phyloP scores from a whole-genome alignment of 2,329 filamentous ascomycete species.

The Alternaria viburni region DNA sequence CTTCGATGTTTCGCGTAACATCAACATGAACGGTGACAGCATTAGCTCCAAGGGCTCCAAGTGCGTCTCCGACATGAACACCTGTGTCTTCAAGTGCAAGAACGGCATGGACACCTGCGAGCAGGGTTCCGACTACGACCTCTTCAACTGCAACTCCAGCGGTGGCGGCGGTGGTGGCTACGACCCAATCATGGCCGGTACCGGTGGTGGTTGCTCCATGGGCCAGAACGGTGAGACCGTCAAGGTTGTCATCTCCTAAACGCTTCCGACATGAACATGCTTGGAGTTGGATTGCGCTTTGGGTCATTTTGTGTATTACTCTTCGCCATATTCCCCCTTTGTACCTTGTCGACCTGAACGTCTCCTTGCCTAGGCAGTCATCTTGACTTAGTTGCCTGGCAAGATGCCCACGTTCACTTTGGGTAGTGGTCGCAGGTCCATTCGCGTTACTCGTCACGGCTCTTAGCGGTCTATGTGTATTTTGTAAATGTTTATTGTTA shows the following conservation, averaged over 20 bases:
- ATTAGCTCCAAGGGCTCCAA: slow-evolving; percentile 50
- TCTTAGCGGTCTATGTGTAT: slow-evolving; percentile 29
- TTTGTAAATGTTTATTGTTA: slow-evolving; percentile 36
- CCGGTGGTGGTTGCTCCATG: slow-evolving; percentile 44
- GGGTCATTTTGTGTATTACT: slow-evolving; percentile 21
- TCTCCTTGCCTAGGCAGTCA: slow-evolving; percentile 15
- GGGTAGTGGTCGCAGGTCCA: slow-evolving; percentile 26
- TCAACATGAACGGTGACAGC: slow-evolving; percentile 53
- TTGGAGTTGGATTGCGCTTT: slow-evolving; percentile 19
- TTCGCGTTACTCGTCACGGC: slow-evolving; percentile 18
- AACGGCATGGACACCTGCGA: slow-evolving; percentile 41
- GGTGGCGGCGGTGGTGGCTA: slow-evolving; percentile 38
- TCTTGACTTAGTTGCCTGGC: slow-evolving; percentile 8
- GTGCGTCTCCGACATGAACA: slow-evolving; percentile 52
- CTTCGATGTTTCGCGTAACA: slow-evolving; percentile 53
- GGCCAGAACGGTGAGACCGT: slow-evolving; percentile 32
- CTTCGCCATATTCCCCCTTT: slow-evolving; percentile 27
- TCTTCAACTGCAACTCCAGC: slow-evolving; percentile 45
- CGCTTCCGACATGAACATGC: slow-evolving; percentile 3
- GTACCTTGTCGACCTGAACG: slow-evolving; percentile 23
- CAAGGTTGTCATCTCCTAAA: slow-evolving; percentile 33
- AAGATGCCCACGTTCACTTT: slow-evolving; percentile 26
- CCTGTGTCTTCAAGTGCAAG: slow-evolving; percentile 54
- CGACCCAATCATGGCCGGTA: slow-evolving; percentile 34
- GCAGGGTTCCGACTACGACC: slow-evolving; percentile 45